Conservation (phyloP, 2,329 filamentous ascomycete genomes). For the Cytospora chrysosperma region DNA sequence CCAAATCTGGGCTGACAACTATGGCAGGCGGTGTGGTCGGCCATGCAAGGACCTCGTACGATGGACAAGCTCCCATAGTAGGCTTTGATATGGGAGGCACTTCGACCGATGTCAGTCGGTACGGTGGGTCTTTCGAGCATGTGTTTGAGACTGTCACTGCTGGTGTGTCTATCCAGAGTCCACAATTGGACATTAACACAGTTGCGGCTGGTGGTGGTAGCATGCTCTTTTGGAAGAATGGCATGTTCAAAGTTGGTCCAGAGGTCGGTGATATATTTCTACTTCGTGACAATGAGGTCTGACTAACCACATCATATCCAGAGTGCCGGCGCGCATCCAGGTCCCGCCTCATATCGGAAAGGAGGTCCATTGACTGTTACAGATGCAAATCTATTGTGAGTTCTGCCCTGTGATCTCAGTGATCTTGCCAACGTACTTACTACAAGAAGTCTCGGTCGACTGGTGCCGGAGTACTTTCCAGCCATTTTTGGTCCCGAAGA, state of each 20-base stretch:
- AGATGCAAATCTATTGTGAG: slow-evolving; percentile 71
- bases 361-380: slow-evolving; percentile 81
- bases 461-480: slow-evolving; percentile 83
- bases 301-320: not conserved
- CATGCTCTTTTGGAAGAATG: slow-evolving; percentile 77
- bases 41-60: slow-evolving; percentile 71
- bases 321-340: slow-evolving; percentile 72
- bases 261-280: slow-evolving; percentile 48
- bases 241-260: slow-evolving; percentile 80
- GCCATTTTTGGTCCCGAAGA: slow-evolving; percentile 88
- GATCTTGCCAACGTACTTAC: not conserved
- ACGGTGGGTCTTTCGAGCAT: slow-evolving; percentile 33
- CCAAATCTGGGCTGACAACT: not conserved
- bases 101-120: slow-evolving; percentile 45
- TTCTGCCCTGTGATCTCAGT: not conserved
- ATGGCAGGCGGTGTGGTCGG: slow-evolving; percentile 64
- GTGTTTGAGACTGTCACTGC: slow-evolving; percentile 51
- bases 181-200: slow-evolving; percentile 86
- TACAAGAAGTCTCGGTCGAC: slow-evolving; percentile 57
- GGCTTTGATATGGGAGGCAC: slow-evolving; percentile 25
- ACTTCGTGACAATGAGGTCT: not conserved
- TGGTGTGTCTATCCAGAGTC: slow-evolving; percentile 82
- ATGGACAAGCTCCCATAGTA: slow-evolving; percentile 48
- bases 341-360: slow-evolving; percentile 82
- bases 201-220: slow-evolving; percentile 82